These are phyloP conservation scores for Myxozyma nipponensis DNA, from an alignment of 805 yeast genomes.

Conservation along the genomic window DNA sequence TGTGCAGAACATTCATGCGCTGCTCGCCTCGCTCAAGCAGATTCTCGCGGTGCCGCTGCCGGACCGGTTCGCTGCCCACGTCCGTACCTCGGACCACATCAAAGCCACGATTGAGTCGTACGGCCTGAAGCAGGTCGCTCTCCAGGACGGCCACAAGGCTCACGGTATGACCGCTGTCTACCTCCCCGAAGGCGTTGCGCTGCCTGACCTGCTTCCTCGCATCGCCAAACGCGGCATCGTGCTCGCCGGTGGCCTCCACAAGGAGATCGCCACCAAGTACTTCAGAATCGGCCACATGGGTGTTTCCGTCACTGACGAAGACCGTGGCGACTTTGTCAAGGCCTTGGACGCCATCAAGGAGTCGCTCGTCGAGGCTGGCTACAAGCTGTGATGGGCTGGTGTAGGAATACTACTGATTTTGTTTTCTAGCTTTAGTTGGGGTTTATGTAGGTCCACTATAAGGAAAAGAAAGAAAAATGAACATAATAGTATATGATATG, in stretches of 20 bases:
- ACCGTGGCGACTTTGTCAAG: constrained; percentile 51
- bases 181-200: constrained; percentile 70
- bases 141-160: constrained; percentile 59
- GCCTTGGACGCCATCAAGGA: constrained; percentile 48
- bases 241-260: constrained; percentile 88
- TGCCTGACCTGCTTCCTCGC: constrained; percentile 56
- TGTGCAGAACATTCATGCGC: constrained; percentile 76
- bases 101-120: constrained; percentile 53
- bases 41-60: constrained; percentile 56
- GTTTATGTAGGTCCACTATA: too few relatives aligned
- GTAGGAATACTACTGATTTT: neutral
- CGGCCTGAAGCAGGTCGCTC: constrained; percentile 70
- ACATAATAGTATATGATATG: too few relatives aligned
- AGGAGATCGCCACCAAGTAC: constrained; percentile 71
- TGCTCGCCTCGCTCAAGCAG: constrained; percentile 70
- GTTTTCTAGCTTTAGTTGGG: too few relatives aligned
- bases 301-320: constrained; percentile 57
- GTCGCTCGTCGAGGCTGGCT: constrained; percentile 67
- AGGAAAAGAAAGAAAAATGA: too few relatives aligned
- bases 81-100: constrained; percentile 57
- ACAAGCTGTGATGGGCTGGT: constrained; percentile 24
- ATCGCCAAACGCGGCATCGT: constrained; percentile 64
- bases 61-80: constrained; percentile 61
- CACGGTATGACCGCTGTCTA: constrained; percentile 84
- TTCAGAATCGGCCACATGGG: constrained; percentile 98